A percentile compares a stretch with the other conserved stretches of the same genome.
phyloP scores from a whole-genome alignment of 2,329 filamentous ascomycete genomes.

The Pseudocercospora vitis region DNA sequence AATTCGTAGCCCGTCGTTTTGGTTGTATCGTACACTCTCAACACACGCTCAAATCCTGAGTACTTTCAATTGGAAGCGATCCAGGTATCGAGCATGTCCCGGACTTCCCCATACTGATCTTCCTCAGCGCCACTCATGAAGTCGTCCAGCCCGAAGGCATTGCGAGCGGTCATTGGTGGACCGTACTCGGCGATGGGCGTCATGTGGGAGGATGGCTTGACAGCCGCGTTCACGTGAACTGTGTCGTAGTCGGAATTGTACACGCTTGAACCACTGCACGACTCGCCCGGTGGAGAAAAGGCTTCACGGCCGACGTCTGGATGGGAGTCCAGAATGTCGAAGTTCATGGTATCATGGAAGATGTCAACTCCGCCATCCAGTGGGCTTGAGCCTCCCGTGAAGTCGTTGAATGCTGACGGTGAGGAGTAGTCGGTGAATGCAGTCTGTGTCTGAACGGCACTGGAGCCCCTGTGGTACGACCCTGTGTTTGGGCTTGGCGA shows the following conservation, averaged over 20 bases:
- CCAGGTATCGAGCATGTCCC: constrained; percentile 30
- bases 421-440: constrained; percentile 23
- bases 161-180: constrained; percentile 67
- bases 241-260: constrained; percentile 33
- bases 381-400: constrained; percentile 26
- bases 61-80: constrained; percentile 19
- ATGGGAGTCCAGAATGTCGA: constrained; percentile 28
- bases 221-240: constrained; percentile 22
- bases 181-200: constrained; percentile 80
- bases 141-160: constrained; percentile 25
- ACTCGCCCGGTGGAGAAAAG: constrained; percentile 34
- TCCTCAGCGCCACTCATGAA: constrained; percentile 17
- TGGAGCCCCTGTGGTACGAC: constrained; percentile 8
- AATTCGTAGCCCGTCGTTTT: not conserved
- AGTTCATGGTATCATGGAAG: constrained; percentile 26
- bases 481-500: constrained; percentile 23
- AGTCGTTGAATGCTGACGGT: constrained; percentile 19
- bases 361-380: constrained; percentile 24
- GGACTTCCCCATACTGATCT: constrained; percentile 26
- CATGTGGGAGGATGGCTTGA: constrained; percentile 21
- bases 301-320: constrained; percentile 28
- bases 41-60: not conserved
- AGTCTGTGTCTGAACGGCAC: not conserved
- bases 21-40: constrained; percentile 8
- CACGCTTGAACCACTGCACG: constrained; percentile 30